Conservation (phyloP, 2,329 filamentous ascomycete genomes). For the Epichloe amarillans region DNA sequence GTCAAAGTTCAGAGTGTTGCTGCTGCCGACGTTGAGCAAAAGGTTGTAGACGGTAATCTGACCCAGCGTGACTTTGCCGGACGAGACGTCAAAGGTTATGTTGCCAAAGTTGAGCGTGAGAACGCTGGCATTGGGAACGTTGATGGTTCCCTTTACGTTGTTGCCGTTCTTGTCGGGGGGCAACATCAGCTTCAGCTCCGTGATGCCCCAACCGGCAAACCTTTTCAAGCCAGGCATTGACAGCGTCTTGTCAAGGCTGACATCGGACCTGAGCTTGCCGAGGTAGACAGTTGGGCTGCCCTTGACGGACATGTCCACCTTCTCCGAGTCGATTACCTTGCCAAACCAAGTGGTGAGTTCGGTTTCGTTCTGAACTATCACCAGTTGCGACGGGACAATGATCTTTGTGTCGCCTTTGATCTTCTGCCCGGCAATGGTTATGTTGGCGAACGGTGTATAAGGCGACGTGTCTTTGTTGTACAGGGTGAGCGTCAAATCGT, state of each 20-base stretch:
- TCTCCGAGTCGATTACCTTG: constrained; percentile 24
- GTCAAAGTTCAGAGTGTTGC: constrained; percentile 27
- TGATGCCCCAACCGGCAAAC: constrained; percentile 24
- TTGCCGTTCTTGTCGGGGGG: constrained; percentile 25
- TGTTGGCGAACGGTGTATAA: constrained; percentile 10
- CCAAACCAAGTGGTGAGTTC: constrained; percentile 28
- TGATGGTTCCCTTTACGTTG: constrained; percentile 29
- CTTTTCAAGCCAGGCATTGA: constrained; percentile 25
- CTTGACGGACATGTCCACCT: constrained; percentile 23
- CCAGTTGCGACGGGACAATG: constrained; percentile 19
- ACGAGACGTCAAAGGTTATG: constrained; percentile 29
- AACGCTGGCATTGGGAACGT: constrained; percentile 30
- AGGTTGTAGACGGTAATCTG: constrained; percentile 25
- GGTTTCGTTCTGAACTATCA: constrained; percentile 23
- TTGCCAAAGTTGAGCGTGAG: constrained; percentile 32
- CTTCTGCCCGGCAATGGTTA: constrained; percentile 9
- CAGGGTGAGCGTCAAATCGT: constrained; percentile 24
- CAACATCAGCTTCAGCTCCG: constrained; percentile 25
- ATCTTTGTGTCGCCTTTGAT: constrained; percentile 25
- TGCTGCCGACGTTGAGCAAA: constrained; percentile 28
- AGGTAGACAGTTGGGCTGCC: constrained; percentile 25
- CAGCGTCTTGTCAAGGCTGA: constrained; percentile 28
- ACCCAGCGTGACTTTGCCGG: constrained; percentile 26
- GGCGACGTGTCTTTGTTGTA: constrained; percentile 24
- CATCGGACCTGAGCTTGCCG: constrained; percentile 23